phyloP scores from a whole-genome alignment of 257 asterid species.

The Penstemon newberryi region DNA sequence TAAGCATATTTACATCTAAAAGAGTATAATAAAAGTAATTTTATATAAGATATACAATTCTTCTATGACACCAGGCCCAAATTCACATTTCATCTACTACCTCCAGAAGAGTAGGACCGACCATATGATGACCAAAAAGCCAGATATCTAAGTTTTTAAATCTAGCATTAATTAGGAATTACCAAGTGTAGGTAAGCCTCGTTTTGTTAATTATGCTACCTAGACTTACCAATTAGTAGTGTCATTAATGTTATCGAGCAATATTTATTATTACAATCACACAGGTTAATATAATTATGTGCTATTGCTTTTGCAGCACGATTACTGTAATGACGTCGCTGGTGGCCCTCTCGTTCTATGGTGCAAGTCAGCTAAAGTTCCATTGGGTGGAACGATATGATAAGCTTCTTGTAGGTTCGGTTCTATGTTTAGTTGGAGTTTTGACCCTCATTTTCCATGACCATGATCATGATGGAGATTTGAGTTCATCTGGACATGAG shows the following conservation, averaged over 20 bases:
- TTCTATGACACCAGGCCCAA: no score
- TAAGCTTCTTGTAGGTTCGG: conserved; percentile 95
- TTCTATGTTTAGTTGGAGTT: conserved; percentile 82
- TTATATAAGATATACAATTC: no score
- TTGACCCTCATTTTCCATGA: conserved; percentile 87
- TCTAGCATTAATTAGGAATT: no score
- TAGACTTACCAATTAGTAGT: no score
- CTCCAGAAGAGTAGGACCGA: no score
- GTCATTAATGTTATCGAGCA: no score
- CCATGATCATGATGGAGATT: conserved; percentile 44
- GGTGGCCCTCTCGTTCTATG: conserved; percentile 94
- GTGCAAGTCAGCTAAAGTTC: conserved; percentile 98
- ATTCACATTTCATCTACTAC: no score
- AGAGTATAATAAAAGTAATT: no score
- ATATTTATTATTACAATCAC: not conserved
- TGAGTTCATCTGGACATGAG: conserved; percentile 33
- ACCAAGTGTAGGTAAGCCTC: no score
- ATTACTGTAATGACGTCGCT: conserved; percentile 91
- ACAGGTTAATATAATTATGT: not conserved
- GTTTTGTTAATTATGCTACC: no score
- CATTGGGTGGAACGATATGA: conserved; percentile 50
- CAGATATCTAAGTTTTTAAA: no score
- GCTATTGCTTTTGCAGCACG: conserved; percentile 56
- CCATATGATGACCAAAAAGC: not conserved
- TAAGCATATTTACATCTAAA: no score